Conservation (phyloP, 2,329 filamentous ascomycete species). For the Ophiocordyceps polyrhachis-furcata region DNA sequence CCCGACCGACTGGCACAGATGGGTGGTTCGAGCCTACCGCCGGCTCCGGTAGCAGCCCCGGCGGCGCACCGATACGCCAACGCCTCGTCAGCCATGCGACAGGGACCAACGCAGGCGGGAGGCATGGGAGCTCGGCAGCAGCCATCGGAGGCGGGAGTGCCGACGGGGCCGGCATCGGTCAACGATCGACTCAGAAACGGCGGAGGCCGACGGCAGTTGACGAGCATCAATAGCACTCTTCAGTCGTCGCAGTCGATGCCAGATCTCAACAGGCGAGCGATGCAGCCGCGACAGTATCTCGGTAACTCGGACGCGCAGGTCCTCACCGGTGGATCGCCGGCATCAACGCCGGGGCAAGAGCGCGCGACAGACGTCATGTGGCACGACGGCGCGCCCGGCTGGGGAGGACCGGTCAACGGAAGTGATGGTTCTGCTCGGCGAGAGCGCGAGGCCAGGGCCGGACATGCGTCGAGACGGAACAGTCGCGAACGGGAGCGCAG, state of each 20-base stretch:
- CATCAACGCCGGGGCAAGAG: constrained; percentile 29
- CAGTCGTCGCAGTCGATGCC: constrained; percentile 28
- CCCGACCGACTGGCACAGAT: constrained; percentile 33
- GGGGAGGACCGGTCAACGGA: constrained; percentile 13
- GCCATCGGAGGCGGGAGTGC: constrained; percentile 10
- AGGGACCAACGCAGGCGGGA: constrained; percentile 2
- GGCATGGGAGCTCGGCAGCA: constrained; percentile 6
- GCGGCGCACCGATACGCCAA: constrained; percentile 14
- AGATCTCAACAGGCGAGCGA: constrained; percentile 15
- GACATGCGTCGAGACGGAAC: constrained; percentile 24
- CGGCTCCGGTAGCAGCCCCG: constrained; percentile 7
- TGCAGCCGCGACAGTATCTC: constrained; percentile 22
- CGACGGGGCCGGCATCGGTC: constrained; percentile 17
- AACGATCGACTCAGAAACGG: constrained; percentile 16
- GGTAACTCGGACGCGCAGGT: constrained; percentile 37
- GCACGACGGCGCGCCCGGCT: constrained; percentile 12
- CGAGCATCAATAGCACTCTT: constrained; percentile 39
- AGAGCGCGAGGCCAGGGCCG: constrained; percentile 19
- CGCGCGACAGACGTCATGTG: constrained; percentile 23
- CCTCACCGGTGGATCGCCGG: constrained; percentile 32
- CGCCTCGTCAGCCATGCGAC: constrained; percentile 9
- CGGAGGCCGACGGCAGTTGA: constrained; percentile 33
- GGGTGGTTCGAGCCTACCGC: constrained; percentile 10
- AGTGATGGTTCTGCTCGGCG: constrained; percentile 12
- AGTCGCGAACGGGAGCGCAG: constrained; percentile 34